A percentile compares a stretch with the other conserved stretches of the same genome.
Evolutionary conservation across 2,329 filamentous ascomycete genomes (phyloP).

Genomic region (Allantophomopsis lycopodina): DNA sequence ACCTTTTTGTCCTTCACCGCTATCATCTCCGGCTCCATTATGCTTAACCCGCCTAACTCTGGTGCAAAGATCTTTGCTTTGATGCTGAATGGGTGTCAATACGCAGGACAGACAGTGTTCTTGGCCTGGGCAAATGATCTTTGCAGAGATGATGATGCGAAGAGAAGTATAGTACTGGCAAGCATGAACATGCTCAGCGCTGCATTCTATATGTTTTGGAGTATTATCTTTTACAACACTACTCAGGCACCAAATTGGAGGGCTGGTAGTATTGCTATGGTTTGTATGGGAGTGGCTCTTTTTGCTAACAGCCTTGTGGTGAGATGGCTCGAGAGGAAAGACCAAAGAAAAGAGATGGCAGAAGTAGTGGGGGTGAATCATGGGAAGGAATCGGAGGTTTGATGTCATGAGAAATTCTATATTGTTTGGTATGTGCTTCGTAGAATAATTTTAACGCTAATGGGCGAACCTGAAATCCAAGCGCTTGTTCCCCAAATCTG

Average conservation of each 20-base stretch:
- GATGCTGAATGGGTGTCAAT: slow-evolving; percentile 57
- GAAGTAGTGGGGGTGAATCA: background rate
- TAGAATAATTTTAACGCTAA: slow-evolving; percentile 4
- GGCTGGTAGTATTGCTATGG: slow-evolving; percentile 1
- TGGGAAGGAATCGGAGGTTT: background rate
- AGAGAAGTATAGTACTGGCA: slow-evolving; percentile 52
- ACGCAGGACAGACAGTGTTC: slow-evolving; percentile 61
- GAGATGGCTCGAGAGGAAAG: background rate
- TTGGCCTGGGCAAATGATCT: slow-evolving; percentile 67
- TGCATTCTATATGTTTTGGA: slow-evolving; percentile 62
- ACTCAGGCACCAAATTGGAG: slow-evolving; percentile 40
- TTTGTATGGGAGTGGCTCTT: background rate
- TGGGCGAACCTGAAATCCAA: slow-evolving; percentile 24
- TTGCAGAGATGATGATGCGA: slow-evolving; percentile 47
- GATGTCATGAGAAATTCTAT: too few species aligned
- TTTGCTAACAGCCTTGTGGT: background rate
- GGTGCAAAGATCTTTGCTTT: slow-evolving; percentile 43
- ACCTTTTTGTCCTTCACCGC: slow-evolving; percentile 56
- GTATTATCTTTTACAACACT: slow-evolving; percentile 55
- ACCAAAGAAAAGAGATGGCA: background rate
- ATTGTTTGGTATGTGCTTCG: too few species aligned
- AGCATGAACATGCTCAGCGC: slow-evolving; percentile 60
- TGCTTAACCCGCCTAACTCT: slow-evolving; percentile 30
- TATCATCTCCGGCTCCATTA: slow-evolving; percentile 45
- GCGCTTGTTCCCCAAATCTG: slow-evolving; percentile 21